phyloP scores from a whole-genome alignment of 2,329 filamentous ascomycete genomes.

The Xylaria sp. region DNA sequence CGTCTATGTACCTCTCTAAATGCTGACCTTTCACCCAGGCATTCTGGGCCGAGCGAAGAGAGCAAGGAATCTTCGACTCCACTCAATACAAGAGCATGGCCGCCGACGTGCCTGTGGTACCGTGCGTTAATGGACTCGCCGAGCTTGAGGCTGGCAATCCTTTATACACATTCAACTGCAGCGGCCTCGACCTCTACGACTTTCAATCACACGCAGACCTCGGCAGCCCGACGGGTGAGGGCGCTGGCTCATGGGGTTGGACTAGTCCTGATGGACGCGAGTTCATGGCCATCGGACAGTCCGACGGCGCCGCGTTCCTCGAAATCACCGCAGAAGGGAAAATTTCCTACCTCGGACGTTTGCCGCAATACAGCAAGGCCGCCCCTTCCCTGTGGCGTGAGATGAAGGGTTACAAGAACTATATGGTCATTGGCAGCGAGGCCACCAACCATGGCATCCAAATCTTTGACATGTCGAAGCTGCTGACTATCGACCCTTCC shows the following conservation, averaged over 20 bases:
- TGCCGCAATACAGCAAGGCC: slow-evolving; percentile 59
- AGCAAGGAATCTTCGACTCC: slow-evolving; percentile 46
- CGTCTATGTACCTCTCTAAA: neutral
- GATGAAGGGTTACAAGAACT: slow-evolving; percentile 57
- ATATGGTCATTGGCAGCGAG: slow-evolving; percentile 55
- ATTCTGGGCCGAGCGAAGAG: slow-evolving; percentile 48
- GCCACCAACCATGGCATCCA: slow-evolving; percentile 66
- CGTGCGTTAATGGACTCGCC: slow-evolving; percentile 46
- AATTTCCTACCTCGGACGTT: slow-evolving; percentile 63
- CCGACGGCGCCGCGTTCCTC: slow-evolving; percentile 65
- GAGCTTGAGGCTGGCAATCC: slow-evolving; percentile 44
- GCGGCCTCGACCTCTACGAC: slow-evolving; percentile 51
- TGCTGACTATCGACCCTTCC: slow-evolving; percentile 59
- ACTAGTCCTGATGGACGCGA: slow-evolving; percentile 63
- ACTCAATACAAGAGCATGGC: slow-evolving; percentile 48
- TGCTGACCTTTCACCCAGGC: slow-evolving; percentile 37
- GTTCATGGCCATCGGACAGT: slow-evolving; percentile 65
- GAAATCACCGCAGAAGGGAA: slow-evolving; percentile 63
- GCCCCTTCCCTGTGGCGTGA: slow-evolving; percentile 63
- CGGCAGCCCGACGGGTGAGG: slow-evolving; percentile 50
- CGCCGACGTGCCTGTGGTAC: slow-evolving; percentile 38
- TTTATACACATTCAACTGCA: slow-evolving; percentile 49
- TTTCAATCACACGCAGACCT: slow-evolving; percentile 52
- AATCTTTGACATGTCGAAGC: slow-evolving; percentile 71
- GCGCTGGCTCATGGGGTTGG: slow-evolving; percentile 64